phyloP scores from a whole-genome alignment of 2,329 filamentous ascomycete genomes.

The Hymenoscyphus linearis region DNA sequence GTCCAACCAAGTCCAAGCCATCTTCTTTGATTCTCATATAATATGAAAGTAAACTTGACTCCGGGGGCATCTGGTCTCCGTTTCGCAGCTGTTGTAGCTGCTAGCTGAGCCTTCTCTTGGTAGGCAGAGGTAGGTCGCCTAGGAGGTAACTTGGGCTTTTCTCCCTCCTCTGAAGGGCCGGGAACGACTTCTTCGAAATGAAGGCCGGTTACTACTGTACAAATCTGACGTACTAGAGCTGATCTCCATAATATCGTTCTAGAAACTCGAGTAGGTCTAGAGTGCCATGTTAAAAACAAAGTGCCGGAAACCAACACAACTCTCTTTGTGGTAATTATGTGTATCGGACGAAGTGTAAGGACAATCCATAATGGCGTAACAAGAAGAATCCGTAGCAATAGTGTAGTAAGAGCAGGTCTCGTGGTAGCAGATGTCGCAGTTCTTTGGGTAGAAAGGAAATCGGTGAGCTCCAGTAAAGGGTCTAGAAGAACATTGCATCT shows the following conservation, averaged over 20 bases:
- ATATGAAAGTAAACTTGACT: constrained; percentile 91
- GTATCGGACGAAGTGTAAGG: constrained; percentile 74
- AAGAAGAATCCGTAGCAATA: constrained; percentile 84
- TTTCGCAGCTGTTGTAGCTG: constrained; percentile 33
- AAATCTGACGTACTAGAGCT: constrained; percentile 62
- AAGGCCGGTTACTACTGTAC: constrained; percentile 73
- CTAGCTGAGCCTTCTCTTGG: constrained; percentile 28
- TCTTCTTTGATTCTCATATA: constrained; percentile 93
- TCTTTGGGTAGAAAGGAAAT: constrained; percentile 86
- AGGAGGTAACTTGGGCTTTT: constrained; percentile 31
- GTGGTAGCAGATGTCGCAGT: constrained; percentile 90
- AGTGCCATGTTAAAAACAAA: constrained; percentile 85
- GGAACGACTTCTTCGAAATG: constrained; percentile 53
- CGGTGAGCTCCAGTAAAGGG: constrained; percentile 80
- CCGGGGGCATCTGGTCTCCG: constrained; percentile 58
- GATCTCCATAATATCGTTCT: constrained; percentile 90
- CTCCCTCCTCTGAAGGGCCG: constrained; percentile 15
- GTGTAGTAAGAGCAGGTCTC: constrained; percentile 77
- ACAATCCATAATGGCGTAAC: constrained; percentile 84
- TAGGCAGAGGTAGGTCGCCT: constrained; percentile 20
- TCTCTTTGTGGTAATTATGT: constrained; percentile 80
- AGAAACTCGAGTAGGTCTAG: constrained; percentile 75
- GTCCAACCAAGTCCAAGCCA: constrained; percentile 98
- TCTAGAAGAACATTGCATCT: constrained; percentile 90
- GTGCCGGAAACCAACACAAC: constrained; percentile 85